phyloP scores from a whole-genome alignment of 331 rosid genomes.

The Malus hybrid region DNA sequence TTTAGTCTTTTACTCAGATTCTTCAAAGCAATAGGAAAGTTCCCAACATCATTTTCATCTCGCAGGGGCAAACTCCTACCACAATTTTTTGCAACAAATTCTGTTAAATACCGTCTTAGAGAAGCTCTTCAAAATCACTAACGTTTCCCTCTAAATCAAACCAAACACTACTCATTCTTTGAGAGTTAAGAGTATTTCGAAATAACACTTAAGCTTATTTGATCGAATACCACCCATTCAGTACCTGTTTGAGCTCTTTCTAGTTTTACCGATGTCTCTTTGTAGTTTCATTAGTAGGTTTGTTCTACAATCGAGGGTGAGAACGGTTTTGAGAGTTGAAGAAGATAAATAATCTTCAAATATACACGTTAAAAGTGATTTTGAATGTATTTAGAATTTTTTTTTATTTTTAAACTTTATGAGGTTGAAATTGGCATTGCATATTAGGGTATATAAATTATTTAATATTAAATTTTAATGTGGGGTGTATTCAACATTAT shows the following conservation, averaged over 20 bases:
- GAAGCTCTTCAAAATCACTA: constrained; percentile 46
- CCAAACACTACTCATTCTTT: constrained; percentile 63
- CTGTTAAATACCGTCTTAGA: constrained; percentile 47
- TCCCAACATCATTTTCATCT: constrained; percentile 29
- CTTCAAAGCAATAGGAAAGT: constrained; percentile 25
- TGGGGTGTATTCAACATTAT: no score
- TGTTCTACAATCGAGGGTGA: no score
- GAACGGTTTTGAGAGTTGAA: no score
- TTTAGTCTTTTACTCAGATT: constrained; percentile 26
- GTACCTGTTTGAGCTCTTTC: constrained; percentile 29
- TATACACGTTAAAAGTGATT: no score
- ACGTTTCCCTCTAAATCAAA: constrained; percentile 51
- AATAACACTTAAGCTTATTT: constrained; percentile 43
- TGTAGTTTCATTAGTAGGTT: background rate
- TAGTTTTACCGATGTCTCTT: background rate
- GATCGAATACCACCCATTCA: constrained; percentile 49
- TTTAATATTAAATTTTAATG: no score
- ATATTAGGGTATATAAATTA: no score
- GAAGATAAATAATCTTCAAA: no score
- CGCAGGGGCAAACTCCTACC: constrained; percentile 68
- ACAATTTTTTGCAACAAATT: constrained; percentile 51
- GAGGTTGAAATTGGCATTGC: no score
- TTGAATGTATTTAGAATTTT: no score
- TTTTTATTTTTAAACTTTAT: no score
- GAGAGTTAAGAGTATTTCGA: constrained; percentile 52